A percentile compares a stretch with the other conserved stretches of the same genome.
These are phyloP conservation scores for Spergularia bocconei DNA, from an alignment of 148 eudicot species.

Conservation along the genomic window DNA sequence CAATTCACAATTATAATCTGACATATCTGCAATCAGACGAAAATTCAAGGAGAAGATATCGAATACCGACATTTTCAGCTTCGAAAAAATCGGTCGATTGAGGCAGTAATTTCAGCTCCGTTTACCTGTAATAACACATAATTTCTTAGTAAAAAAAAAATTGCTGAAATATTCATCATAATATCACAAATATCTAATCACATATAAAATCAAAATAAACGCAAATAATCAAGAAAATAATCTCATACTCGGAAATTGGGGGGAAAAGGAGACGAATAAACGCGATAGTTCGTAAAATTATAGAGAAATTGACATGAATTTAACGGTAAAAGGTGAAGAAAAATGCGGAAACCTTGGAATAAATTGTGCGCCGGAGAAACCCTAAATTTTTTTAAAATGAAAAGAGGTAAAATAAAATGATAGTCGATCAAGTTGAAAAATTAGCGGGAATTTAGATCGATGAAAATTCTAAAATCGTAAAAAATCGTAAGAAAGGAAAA, in stretches of 20 bases:
- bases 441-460: not conserved
- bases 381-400: not conserved
- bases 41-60: not conserved
- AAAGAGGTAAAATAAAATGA: not conserved
- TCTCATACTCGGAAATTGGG: too few species aligned
- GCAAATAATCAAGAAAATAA: too few species aligned
- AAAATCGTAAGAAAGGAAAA: not conserved
- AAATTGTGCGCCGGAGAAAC: not conserved
- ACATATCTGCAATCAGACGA: too few species aligned
- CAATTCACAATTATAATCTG: too few species aligned
- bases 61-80: constrained; percentile 2
- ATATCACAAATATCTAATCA: not conserved
- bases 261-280: too few species aligned
- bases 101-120: too few species aligned
- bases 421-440: not conserved
- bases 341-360: not conserved
- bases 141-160: too few species aligned
- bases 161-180: not conserved
- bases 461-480: not conserved
- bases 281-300: not conserved
- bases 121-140: too few species aligned
- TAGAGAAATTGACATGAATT: not conserved
- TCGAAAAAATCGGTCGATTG: not conserved
- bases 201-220: not conserved
- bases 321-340: not conserved